Conservation (phyloP, 2,329 filamentous ascomycete genomes). For the Tolypocladium guangdongense region DNA sequence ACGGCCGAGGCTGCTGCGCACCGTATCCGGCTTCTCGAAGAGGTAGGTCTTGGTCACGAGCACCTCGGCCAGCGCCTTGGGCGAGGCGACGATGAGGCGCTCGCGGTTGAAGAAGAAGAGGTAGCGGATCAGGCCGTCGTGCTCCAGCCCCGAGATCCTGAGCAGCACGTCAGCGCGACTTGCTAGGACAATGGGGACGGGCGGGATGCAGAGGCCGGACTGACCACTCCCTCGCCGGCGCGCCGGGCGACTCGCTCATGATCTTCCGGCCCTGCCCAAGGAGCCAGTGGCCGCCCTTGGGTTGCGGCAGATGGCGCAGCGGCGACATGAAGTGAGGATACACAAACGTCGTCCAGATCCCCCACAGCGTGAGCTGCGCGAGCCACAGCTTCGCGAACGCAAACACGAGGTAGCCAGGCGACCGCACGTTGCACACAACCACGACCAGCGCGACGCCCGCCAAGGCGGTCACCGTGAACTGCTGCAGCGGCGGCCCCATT, state of each 20-base stretch:
- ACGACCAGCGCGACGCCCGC: conserved; percentile 10
- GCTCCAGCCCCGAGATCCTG: conserved; percentile 50
- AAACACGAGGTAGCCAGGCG: conserved; percentile 17
- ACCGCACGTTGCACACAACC: conserved; percentile 13
- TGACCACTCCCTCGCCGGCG: conserved; percentile 38
- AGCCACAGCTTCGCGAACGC: conserved; percentile 25
- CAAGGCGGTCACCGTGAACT: conserved; percentile 14
- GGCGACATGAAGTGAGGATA: conserved; percentile 41
- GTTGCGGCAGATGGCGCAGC: conserved; percentile 35
- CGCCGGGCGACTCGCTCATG: conserved; percentile 25
- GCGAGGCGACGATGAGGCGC: conserved; percentile 47
- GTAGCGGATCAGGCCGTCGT: conserved; percentile 61
- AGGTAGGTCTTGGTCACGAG: conserved; percentile 59
- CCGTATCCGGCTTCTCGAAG: conserved; percentile 49
- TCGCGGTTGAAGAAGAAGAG: conserved; percentile 51
- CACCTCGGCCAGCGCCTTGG: conserved; percentile 59
- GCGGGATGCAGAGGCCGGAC: neutral
- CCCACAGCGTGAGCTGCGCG: conserved; percentile 22
- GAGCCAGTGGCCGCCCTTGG: conserved; percentile 30
- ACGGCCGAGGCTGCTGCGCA: conserved; percentile 46
- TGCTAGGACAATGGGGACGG: neutral
- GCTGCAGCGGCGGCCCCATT: conserved; percentile 14
- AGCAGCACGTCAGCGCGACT: conserved; percentile 20
- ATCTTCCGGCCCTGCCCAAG: conserved; percentile 37
- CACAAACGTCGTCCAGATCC: conserved; percentile 31